Percentiles rank a stretch among this genome's conserved stretches.
phyloP scores from a whole-genome alignment of 768 basidiomycete genomes.

The Termitomyces sp. region DNA sequence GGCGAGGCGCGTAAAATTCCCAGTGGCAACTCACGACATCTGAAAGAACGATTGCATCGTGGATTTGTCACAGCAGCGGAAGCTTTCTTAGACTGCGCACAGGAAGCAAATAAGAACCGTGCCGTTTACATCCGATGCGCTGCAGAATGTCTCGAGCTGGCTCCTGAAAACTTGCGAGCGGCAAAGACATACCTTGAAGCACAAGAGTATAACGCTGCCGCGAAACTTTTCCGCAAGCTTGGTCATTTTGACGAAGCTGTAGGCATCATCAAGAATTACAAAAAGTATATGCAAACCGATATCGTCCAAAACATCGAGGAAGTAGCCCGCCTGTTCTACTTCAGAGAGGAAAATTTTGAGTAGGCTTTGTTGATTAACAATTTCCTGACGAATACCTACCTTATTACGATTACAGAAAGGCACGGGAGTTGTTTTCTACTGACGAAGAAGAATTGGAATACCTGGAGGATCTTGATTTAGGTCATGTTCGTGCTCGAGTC shows the following conservation, averaged over 20 bases:
- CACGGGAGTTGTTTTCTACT: constrained; percentile 40
- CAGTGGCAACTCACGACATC: constrained; percentile 13
- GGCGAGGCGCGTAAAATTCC: constrained; percentile 39
- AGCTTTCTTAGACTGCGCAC: constrained; percentile 42
- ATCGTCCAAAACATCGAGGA: constrained; percentile 33
- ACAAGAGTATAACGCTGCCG: constrained; percentile 37
- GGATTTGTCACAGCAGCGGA: constrained; percentile 43
- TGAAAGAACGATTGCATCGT: constrained; percentile 15
- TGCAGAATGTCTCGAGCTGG: constrained; percentile 42
- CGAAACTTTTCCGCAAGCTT: constrained; percentile 42
- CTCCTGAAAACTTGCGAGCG: constrained; percentile 34
- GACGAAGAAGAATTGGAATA: constrained; percentile 53
- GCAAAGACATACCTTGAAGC: constrained; percentile 39
- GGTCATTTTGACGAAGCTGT: constrained; percentile 52
- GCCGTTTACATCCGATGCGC: constrained; percentile 35
- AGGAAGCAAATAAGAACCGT: constrained; percentile 22
- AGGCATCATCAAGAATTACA: constrained; percentile 32
- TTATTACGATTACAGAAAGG: constrained; percentile 31
- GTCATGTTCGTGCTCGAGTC: constrained; percentile 40
- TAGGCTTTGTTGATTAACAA: constrained; percentile 15
- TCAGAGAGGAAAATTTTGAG: constrained; percentile 30
- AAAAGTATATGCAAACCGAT: constrained; percentile 21
- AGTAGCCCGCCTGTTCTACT: constrained; percentile 42
- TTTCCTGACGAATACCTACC: neutral
- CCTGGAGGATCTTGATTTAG: constrained; percentile 48